These are phyloP conservation scores for Neurospora tetraspora DNA, from an alignment of 495 filamentous ascomycete genomes.

Conservation along the genomic window DNA sequence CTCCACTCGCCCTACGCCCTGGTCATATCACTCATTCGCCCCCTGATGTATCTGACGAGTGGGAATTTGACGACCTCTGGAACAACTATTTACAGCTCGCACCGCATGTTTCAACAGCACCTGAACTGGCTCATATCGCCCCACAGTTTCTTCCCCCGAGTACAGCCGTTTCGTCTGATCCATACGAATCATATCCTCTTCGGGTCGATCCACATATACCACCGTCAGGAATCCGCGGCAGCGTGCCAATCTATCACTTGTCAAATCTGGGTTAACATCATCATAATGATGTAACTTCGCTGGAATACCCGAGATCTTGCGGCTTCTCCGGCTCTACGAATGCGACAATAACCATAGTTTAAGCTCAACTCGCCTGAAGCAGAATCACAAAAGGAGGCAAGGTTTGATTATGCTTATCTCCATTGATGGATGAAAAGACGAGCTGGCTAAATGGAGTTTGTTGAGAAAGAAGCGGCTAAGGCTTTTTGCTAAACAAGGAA, in stretches of 20 bases:
- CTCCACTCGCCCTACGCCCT: not conserved
- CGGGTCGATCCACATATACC: slow-evolving; percentile 5
- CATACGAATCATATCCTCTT: slow-evolving; percentile 11
- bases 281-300: not conserved
- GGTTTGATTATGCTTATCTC: not conserved
- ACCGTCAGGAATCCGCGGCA: not conserved
- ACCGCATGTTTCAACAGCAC: slow-evolving; percentile 9
- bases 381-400: not conserved
- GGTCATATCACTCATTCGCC: slow-evolving; percentile 11
- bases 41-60: slow-evolving; percentile 32
- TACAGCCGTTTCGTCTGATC: slow-evolving; percentile 7
- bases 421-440: not conserved
- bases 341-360: not conserved
- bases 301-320: not conserved
- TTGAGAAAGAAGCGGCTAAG: not conserved
- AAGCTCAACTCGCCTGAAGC: not conserved
- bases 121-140: slow-evolving; percentile 1
- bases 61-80: slow-evolving; percentile 50
- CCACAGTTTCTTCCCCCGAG: slow-evolving; percentile 16
- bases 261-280: slow-evolving; percentile 6
- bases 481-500: not conserved
- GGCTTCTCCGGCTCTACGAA: not conserved
- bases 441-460: not conserved
- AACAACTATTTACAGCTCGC: slow-evolving; percentile 29
- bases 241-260: slow-evolving; percentile 6